A percentile compares a stretch with the other conserved stretches of the same genome.
phyloP scores from a whole-genome alignment of 768 basidiomycete genomes.

The Hemileccinum impolitum region DNA sequence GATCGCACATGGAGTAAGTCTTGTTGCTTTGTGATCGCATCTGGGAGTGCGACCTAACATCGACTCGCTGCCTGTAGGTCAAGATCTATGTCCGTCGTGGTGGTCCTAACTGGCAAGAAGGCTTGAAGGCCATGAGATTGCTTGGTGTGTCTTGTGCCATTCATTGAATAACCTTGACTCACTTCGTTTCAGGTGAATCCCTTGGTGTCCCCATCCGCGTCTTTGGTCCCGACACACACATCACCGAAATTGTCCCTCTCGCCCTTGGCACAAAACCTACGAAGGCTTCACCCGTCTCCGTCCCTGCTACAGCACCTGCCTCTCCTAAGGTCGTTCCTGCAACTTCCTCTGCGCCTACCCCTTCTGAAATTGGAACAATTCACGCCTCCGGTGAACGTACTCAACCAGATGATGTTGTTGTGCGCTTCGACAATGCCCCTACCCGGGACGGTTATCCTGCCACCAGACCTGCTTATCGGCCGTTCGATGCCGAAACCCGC shows the following conservation, averaged over 20 bases:
- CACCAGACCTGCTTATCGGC: conserved; percentile 75
- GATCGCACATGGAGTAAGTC: conserved; percentile 42
- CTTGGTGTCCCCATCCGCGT: conserved; percentile 97
- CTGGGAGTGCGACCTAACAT: not conserved
- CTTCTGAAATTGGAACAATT: conserved; percentile 62
- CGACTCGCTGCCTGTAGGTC: conserved; percentile 55
- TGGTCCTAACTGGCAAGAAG: conserved; percentile 99
- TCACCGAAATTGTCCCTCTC: conserved; percentile 97
- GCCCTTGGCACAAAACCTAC: conserved; percentile 72
- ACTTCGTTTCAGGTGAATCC: conserved; percentile 55
- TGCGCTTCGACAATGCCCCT: conserved; percentile 65
- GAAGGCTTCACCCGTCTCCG: conserved; percentile 30
- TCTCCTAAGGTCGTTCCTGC: conserved; percentile 31
- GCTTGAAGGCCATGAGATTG: conserved; percentile 96
- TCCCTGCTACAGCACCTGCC: conserved; percentile 47
- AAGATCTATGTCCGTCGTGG: conserved; percentile 97
- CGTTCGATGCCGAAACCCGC: conserved; percentile 91
- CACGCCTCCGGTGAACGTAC: conserved; percentile 76
- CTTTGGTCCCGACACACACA: conserved; percentile 97
- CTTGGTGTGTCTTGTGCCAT: conserved; percentile 46
- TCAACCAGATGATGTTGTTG: conserved; percentile 85
- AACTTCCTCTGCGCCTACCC: conserved; percentile 36
- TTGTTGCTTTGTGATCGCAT: not conserved
- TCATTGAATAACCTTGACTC: not conserved
- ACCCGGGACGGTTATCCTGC: conserved; percentile 32